Evolutionary conservation across 2,329 filamentous ascomycete genomes (phyloP), one percentile per base, ranked within the genome.

Genomic region (Chrysoporthe cubensis): DNA sequence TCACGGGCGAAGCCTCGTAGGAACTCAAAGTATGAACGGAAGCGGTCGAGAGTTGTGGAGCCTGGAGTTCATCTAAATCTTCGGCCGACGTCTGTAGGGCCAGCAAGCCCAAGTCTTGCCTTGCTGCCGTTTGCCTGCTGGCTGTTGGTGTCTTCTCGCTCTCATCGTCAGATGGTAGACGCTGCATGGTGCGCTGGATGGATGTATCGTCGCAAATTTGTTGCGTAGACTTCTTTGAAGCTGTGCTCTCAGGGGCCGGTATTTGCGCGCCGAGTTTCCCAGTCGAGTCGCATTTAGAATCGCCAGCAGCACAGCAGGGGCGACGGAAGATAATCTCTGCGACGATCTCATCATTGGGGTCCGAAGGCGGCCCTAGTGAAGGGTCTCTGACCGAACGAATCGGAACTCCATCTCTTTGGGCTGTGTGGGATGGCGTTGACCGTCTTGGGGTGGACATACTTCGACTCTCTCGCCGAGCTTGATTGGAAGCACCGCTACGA

Each of bases 341-440:
- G 26, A 67, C 56, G 46, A 67, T 67, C 16, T 68, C 66, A 48
- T 68, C 62, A 18, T 66, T 40, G 3, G 64, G 57, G n/a, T 66
- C 58, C 26, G 26, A 32, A 11, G 60, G 64, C 9, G 60, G 59
- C 7, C 50, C 67, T 43, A 66, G 26, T 13, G 64, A 60, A 13
- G 64, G 50, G 14, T 68, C 58, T 62, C 58, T 65, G 2, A 65
- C 57, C 2, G 66, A 57, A 42, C 62, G 66, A 40, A 65, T 68
- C 6, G 21, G 57, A 3, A 37, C 50, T 44, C 42, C 46, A 5
- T 44, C 59, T 3, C 21, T 63, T 9, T 37, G 62, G 42, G 43
- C 50, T 32, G 62, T 61, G 6, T 52, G 57, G 13, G 62, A 58
- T 8, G 46, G 21, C 8, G n/a, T 26, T 6, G n/a, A 26, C 9